phyloP scores from a whole-genome alignment of 805 yeast genomes.

The Naumovozyma dairenensis region DNA sequence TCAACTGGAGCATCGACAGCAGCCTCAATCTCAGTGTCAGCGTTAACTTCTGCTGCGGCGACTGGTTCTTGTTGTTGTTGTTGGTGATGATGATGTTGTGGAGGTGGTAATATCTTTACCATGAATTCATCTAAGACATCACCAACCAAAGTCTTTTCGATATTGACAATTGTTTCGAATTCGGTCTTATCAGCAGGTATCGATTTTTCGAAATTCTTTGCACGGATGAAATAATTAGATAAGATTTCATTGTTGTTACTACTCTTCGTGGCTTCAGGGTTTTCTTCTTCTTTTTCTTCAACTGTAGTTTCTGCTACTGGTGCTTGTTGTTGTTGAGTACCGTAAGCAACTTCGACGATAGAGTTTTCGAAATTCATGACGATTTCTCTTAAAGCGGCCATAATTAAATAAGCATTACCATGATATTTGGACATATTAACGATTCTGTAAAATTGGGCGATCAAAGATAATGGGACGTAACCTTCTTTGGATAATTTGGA shows the following conservation, averaged over 20 bases:
- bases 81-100: slow-evolving; percentile 1
- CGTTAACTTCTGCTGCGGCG: background rate
- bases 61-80: background rate
- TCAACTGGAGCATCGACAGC: no score
- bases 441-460: slow-evolving; percentile 30
- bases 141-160: slow-evolving; percentile 16
- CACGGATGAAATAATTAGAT: slow-evolving; percentile 22
- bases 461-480: slow-evolving; percentile 22
- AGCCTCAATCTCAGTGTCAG: no score
- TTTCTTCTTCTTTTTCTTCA: slow-evolving; percentile 3
- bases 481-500: slow-evolving; percentile 45
- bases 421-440: slow-evolving; percentile 46
- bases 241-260: no score
- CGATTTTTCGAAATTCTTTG: slow-evolving; percentile 15
- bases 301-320: no score
- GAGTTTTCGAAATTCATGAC: slow-evolving; percentile 23
- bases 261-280: no score
- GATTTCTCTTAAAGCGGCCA: slow-evolving; percentile 28
- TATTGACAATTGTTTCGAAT: slow-evolving; percentile 2
- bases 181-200: background rate
- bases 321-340: no score
- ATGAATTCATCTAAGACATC: slow-evolving; percentile 19
- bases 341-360: slow-evolving; percentile 22
- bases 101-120: slow-evolving; percentile 6
- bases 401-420: slow-evolving; percentile 20